These are phyloP conservation scores for Xanthoceras sorbifolium DNA, from an alignment of 345 rosid genomes.

Conservation along the genomic window DNA sequence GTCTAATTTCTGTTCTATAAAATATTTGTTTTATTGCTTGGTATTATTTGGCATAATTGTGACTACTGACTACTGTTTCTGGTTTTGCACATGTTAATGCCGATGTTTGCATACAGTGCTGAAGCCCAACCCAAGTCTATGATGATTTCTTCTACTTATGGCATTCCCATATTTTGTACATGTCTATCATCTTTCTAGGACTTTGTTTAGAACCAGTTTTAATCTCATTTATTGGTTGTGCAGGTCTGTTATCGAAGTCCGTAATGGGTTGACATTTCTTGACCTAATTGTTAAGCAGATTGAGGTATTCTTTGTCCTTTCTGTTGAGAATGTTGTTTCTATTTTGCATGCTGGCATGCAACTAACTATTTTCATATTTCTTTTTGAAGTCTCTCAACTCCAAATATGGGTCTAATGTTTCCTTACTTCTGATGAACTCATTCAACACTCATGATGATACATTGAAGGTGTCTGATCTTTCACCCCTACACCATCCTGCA, in stretches of 20 bases:
- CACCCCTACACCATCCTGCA: background rate
- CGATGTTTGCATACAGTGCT: no score
- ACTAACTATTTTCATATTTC: constrained; percentile 16
- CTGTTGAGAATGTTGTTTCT: background rate
- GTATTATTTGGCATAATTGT: background rate
- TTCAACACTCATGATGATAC: constrained; percentile 98
- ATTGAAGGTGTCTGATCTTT: constrained; percentile 51
- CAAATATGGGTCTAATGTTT: constrained; percentile 88
- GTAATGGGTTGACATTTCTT: constrained; percentile 92
- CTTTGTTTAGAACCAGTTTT: background rate
- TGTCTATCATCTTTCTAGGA: background rate
- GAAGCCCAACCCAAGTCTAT: background rate
- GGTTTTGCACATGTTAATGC: background rate
- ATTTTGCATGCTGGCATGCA: background rate
- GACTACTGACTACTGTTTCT: background rate
- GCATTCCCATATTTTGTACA: background rate
- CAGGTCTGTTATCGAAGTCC: constrained; percentile 95
- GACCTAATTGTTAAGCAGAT: constrained; percentile 95
- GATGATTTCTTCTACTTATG: background rate
- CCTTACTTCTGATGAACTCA: constrained; percentile 95
- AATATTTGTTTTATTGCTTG: no score
- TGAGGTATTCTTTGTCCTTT: constrained; percentile 54
- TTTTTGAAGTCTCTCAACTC: constrained; percentile 68
- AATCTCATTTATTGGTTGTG: constrained; percentile 8
- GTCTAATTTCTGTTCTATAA: background rate